Evolutionary conservation across 148 eudicot species (phyloP).

Genomic region (Amaranthus palmeri): DNA sequence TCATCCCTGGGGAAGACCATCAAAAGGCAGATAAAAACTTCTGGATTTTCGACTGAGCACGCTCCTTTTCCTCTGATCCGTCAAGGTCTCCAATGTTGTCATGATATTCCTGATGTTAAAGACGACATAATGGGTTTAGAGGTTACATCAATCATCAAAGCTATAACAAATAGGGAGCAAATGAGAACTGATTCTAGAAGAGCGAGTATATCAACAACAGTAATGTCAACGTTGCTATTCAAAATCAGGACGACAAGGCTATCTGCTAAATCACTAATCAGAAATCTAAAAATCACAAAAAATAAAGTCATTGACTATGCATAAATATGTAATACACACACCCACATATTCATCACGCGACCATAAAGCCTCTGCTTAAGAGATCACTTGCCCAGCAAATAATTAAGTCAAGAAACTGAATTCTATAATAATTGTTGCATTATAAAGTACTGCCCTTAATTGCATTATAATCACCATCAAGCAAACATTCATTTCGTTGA

Average conservation of each 20-base stretch:
- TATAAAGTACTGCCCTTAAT: no score
- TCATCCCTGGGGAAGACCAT: background rate
- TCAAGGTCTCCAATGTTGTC: slow-evolving; percentile 95
- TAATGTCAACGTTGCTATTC: background rate
- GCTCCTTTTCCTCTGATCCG: slow-evolving; percentile 98
- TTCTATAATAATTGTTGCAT: no score
- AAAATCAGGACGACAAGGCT: background rate
- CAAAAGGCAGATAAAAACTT: slow-evolving; percentile 68
- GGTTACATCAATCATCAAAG: background rate
- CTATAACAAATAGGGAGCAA: background rate
- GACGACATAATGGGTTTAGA: background rate
- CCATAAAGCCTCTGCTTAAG: no score
- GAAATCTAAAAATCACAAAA: no score
- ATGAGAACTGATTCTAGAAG: background rate
- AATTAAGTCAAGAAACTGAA: no score
- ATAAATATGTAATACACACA: no score
- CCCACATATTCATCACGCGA: no score
- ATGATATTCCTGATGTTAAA: slow-evolving; percentile 65
- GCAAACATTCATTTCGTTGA: no score
- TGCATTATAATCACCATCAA: no score
- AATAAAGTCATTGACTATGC: no score
- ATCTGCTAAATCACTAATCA: no score
- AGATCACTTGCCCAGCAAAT: no score
- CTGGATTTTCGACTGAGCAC: slow-evolving; percentile 70
- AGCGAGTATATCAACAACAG: background rate